A percentile compares a stretch with the other conserved stretches of the same genome.
phyloP scores from a whole-genome alignment of 2,329 filamentous ascomycete genomes.

The Curvularia verruculosa region DNA sequence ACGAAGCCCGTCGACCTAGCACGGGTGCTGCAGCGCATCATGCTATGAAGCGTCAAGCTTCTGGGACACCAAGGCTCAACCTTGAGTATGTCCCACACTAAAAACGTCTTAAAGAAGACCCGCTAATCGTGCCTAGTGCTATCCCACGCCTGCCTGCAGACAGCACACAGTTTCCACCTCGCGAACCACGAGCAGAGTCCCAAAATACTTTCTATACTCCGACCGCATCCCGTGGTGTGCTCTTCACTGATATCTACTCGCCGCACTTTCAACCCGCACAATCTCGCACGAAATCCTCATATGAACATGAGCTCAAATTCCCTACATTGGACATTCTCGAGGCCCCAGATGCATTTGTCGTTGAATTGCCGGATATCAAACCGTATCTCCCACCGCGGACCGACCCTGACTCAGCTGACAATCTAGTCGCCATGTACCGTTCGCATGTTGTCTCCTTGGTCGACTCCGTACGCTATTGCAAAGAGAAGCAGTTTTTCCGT shows the following conservation, averaged over 20 bases:
- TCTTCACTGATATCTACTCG: conserved; percentile 56
- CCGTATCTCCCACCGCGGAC: conserved; percentile 80
- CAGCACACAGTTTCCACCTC: conserved; percentile 54
- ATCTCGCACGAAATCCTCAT: conserved; percentile 57
- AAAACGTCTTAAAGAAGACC: neutral
- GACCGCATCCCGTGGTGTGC: conserved; percentile 51
- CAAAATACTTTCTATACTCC: conserved; percentile 42
- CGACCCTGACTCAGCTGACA: conserved; percentile 84
- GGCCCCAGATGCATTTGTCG: conserved; percentile 69
- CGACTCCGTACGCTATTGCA: conserved; percentile 94
- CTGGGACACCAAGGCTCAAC: conserved; percentile 41
- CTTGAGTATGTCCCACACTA: conserved; percentile 37
- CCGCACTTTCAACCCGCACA: conserved; percentile 48
- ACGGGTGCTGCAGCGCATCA: conserved; percentile 32
- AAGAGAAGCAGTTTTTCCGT: conserved; percentile 95
- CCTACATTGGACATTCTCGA: conserved; percentile 62
- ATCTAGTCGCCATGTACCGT: conserved; percentile 84
- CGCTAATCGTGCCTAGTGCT: conserved; percentile 39
- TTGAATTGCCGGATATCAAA: conserved; percentile 85
- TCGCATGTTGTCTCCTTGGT: conserved; percentile 95
- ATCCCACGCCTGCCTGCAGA: conserved; percentile 56
- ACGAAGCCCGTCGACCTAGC: conserved; percentile 31
- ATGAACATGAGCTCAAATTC: conserved; percentile 68
- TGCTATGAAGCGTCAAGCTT: conserved; percentile 41
- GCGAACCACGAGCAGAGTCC: conserved; percentile 36